Evolutionary conservation across 2,329 filamentous ascomycete genomes (phyloP).

Genomic region (Cordyceps fumosorosea): DNA sequence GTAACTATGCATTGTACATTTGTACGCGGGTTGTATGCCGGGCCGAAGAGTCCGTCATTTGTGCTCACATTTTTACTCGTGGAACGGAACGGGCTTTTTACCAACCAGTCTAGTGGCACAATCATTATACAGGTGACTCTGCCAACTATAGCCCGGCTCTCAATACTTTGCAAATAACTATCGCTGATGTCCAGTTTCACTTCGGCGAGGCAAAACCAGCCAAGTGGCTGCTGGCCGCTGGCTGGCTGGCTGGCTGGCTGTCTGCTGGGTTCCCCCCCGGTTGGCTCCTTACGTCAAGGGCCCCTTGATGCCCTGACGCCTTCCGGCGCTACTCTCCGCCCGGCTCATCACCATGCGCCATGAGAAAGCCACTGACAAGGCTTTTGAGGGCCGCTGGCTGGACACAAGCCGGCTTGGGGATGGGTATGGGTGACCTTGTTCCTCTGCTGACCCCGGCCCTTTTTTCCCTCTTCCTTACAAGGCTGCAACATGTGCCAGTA

Average conservation of each 20-base stretch:
- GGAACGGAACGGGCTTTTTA: no score
- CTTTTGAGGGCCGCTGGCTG: constrained; percentile 1
- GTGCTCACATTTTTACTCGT: not conserved
- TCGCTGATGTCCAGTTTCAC: not conserved
- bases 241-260: not conserved
- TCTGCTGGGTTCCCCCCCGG: not conserved
- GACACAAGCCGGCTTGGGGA: not conserved
- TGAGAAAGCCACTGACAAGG: not conserved
- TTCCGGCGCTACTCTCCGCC: constrained; percentile 5
- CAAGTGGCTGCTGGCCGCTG: not conserved
- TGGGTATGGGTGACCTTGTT: not conserved
- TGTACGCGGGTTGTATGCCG: not conserved
- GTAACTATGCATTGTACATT: not conserved
- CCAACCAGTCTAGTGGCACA: no score
- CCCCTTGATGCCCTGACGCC: constrained; percentile 2
- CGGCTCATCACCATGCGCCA: not conserved
- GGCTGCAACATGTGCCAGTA: not conserved
- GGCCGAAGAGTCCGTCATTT: not conserved
- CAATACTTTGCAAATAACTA: not conserved
- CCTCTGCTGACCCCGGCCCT: not conserved
- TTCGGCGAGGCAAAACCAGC: not conserved
- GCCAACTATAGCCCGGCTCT: not conserved
- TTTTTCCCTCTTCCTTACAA: not conserved
- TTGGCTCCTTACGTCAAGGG: not conserved
- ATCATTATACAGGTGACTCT: no score